A percentile compares a stretch with the other conserved stretches of the same genome.
These are phyloP conservation scores for Colletotrichum sp. DNA, from an alignment of 2,329 filamentous ascomycete genomes.

Conservation along the genomic window DNA sequence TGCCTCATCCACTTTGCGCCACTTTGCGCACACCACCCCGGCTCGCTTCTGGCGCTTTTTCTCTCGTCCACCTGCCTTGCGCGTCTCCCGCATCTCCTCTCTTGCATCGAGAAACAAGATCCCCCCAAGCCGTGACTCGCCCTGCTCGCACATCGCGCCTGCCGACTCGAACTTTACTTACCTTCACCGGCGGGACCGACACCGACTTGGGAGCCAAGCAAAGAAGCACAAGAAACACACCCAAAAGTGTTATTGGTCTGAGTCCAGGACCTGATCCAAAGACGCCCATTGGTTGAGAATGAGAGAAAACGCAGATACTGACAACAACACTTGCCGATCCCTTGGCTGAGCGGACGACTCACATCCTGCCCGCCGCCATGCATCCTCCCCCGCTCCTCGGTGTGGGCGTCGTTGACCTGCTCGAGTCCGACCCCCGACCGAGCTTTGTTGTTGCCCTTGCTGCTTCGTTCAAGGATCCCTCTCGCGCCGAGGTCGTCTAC, in stretches of 20 bases:
- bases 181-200: conserved; percentile 1
- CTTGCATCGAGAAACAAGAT: background rate
- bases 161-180: background rate
- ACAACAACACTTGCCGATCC: conserved; percentile 14
- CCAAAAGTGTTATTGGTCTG: background rate
- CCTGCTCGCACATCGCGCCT: background rate
- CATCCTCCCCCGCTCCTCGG: conserved; percentile 21
- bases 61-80: conserved; percentile 4
- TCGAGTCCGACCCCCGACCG: conserved; percentile 45
- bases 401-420: conserved; percentile 42
- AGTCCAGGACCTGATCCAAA: background rate
- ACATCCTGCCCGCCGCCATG: conserved; percentile 6
- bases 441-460: conserved; percentile 40
- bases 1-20: conserved; percentile 12
- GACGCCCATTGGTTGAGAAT: conserved; percentile 15
- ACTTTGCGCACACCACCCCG: conserved; percentile 1
- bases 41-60: conserved; percentile 10
- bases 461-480: conserved; percentile 14
- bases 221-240: background rate
- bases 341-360: conserved; percentile 20
- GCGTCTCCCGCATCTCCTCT: background rate
- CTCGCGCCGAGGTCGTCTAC: conserved; percentile 31
- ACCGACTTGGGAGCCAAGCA: background rate
- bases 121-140: background rate
- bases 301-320: conserved; percentile 9